Base-by-base conservation (phyloP, 1,284 basidiomycete species). In the Cryptococcus sp. region DNA sequence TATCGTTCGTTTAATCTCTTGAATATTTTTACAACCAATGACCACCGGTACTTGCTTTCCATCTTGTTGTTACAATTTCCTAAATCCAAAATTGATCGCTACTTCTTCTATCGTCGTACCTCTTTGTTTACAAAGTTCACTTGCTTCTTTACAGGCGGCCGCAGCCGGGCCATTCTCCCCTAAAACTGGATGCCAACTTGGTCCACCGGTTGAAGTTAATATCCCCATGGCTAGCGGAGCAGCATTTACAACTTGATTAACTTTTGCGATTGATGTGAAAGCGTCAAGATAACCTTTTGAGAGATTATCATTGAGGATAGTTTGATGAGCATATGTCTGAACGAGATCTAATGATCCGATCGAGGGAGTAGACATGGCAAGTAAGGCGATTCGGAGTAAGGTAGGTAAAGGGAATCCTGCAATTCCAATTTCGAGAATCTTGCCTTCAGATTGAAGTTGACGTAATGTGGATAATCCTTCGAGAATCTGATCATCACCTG, bases 221-320 rank as follows among this genome's bases (percentile, higher is more conserved):
- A 97, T 82, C 0, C 90, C 90, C 94, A 98, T 98, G 65, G 85
- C 86, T 52, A 98, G 82, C 3, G 95, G 95, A 0, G 91, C 92
- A 4, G 93, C 95, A 36, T 87, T 83, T 48, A 95, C 66, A 37
- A 98, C 79, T 58, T 90, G 85, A 37, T 74, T 73, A 13, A 93
- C 81, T 50, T 82, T 76, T 0, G 89, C 89, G 32, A 77, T 70
- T 23, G 23, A 23, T 52, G 78, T 77, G 58, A 96, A 82, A 38
- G 83, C 81, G 4, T 82, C 79, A 31, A 83, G 79, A 71, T 85
- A 94, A 0, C 64, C 68, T 4, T 80, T 74, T 5, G 78, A 66
- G 63, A 94, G 80, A 3, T 86, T 82, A 35, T 80, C 74, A 74
- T 90, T 93, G 70, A 91, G 89, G n/a, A 95, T 79, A 35, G 84